Base-by-base conservation (phyloP, 2,329 filamentous ascomycete species). In the Fusarium sp. region DNA sequence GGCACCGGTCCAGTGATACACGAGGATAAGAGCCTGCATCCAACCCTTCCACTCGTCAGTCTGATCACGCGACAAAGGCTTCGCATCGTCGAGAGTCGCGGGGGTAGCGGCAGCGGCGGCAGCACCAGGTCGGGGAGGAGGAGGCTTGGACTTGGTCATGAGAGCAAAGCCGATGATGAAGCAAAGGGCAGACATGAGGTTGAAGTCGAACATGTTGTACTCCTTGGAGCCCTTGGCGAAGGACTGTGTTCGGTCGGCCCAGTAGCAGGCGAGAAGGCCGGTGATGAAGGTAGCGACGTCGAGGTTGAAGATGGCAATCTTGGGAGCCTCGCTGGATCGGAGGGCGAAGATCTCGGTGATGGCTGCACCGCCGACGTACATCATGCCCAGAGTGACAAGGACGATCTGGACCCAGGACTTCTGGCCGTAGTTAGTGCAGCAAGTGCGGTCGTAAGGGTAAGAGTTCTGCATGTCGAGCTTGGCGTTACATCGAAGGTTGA, bases 21-120 rank as follows among this genome's bases (percentile, higher is more conserved):
- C 80, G 2, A 84, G 71, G 22, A 84, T 78, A 4, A 85, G 76
- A 16, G 83, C 81, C 67, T 90, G 87, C 86, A 91, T 88, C 82
- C 87, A 86, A 3, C 90, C 90, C 78, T 90, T 91, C 84, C 88
- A 90, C 75, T 91, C 90, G 51, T 90, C 84, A 1, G 86, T 87
- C 69, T 90, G 87, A 46, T 84, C 80, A 37, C 88, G 83, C 1
- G 69, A 10, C 83, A 77, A 37, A 62, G 68, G 68, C 52, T 71
- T 71, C 25, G 66, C 62, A 8, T 71, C 68, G 6, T 71, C 68
- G 6, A 71, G 64, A 68, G 57, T 58, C 54, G 58, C 61, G 57
- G 59, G 54, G 45, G 51, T 13, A 1, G 54, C 13, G 5, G 61
- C 7, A 3, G 61, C 13, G 0, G 49, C 11, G 18, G 51, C 47